Base-by-base conservation (phyloP, 1,139 yeast genomes). In the Suhomyces bokatorum region DNA sequence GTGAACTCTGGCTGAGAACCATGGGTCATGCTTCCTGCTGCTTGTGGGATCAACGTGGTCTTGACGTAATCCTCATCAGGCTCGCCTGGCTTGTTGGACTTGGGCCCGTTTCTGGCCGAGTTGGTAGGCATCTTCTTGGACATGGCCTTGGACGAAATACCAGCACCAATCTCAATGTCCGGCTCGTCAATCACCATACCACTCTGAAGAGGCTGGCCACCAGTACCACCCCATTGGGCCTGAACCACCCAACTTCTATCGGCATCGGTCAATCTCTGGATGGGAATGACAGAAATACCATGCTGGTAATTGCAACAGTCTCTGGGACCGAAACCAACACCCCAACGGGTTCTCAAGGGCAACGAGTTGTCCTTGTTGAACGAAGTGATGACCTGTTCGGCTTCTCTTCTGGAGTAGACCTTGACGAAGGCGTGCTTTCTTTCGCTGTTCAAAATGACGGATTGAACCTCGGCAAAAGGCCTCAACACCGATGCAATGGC, bases 221-320 rank as follows among this genome's bases (percentile, higher is more conserved):
- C 96, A 40, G 97, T 87, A 55, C 99, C 99, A 55, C 99, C 99
- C 90, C 96, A 90, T 67, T 89, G 93, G 7, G 98, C 97, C 51
- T 77, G 75, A 24, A 83, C 87, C 24, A 89, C 82, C 99, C 99
- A 93, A 49, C 84, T 75, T 58, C 77, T 82, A 65, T 93, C 99
- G 16, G 97, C 96, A 46, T 93, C 99, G 0, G 99, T 93, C 55
- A 93, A 77, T 58, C 97, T 80, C 51, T 79, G 80, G 42, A 93
- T 71, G 26, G 98, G 97, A 50, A 93, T 88, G 22, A 90, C 80
- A 45, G 96, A 86, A 36, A 85, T 77, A 51, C 99, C 99, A 48
- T 85, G 85, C 61, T 86, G 93, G 64, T 93, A 93, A 66, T 93
- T 95, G 65, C 97, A 89, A 70, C 98, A 91, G 63, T 93, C 98